Base-by-base conservation (phyloP, 1,284 basidiomycete species). In the Lentinus polychrous region DNA sequence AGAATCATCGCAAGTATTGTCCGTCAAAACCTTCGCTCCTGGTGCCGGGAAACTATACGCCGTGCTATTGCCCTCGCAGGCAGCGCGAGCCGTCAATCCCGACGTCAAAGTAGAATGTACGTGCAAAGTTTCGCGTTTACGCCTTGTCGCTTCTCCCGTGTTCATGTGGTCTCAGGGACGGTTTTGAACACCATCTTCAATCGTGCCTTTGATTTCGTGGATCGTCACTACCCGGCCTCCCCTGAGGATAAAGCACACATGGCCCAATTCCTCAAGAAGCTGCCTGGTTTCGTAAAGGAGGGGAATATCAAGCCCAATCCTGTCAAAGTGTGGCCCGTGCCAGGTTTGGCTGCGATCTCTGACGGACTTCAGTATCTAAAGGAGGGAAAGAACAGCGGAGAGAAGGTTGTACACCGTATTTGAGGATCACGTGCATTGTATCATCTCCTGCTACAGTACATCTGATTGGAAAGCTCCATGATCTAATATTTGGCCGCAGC, bases 371-470 rank as follows among this genome's bases (percentile, higher is more conserved):
- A 55, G 40, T 55, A 52, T 39, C 53, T 60, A 47, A 49, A 38
- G 20, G 54, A 57, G 36, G 58, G 60, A 33, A 57, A 56, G 47
- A 42, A 46, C 46, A 56, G 57, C 36, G 59, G 44, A 11, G 55
- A 61, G 48, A 61, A 61, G 55, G 49, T 61, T 15, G 59, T 60
- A 12, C 53, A 53, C 18, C 39, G 50, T 3, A 38, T 60, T 11
- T n/a, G n/a, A n/a, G n/a, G n/a, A n/a, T n/a, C n/a, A n/a, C n/a
- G n/a, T n/a, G n/a, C n/a, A n/a, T n/a, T n/a, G n/a, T n/a, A n/a
- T n/a, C n/a, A n/a, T n/a, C n/a, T n/a, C n/a, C n/a, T n/a, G n/a
- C n/a, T n/a, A n/a, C n/a, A n/a, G n/a, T n/a, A n/a, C n/a, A n/a
- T n/a, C n/a, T n/a, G n/a, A n/a, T n/a, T n/a, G n/a, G n/a, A n/a